Evolutionary conservation across 257 asterid species (phyloP).

Genomic region (Rhazya stricta): DNA sequence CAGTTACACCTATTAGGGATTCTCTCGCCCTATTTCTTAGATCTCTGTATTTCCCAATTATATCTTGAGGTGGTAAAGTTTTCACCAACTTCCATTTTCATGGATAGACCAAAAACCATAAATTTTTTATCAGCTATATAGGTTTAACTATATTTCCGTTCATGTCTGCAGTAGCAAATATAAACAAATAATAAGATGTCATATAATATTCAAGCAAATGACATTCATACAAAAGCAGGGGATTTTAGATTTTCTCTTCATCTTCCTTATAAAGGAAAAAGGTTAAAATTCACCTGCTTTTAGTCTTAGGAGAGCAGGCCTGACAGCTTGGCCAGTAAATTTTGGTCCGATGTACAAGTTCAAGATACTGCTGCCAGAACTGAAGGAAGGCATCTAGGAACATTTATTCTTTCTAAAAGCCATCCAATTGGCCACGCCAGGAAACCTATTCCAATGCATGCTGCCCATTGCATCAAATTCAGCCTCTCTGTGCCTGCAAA

Average conservation of each 20-base stretch:
- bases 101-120: neutral
- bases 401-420: conserved; percentile 16
- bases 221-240: neutral
- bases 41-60: too few species aligned
- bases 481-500: conserved; percentile 26
- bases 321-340: neutral
- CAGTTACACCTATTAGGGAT: neutral
- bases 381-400: conserved; percentile 3
- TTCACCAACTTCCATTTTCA: neutral
- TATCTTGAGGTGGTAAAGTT: neutral
- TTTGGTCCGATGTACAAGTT: neutral
- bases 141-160: too few species aligned
- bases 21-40: neutral
- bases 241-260: too few species aligned
- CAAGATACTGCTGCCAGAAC: neutral
- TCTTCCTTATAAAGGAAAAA: too few species aligned
- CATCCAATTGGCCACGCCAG: conserved; percentile 27
- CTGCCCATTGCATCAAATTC: conserved; percentile 28
- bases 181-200: neutral
- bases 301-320: too few species aligned
- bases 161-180: neutral
- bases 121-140: too few species aligned
- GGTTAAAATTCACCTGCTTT: too few species aligned
- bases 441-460: conserved; percentile 21
- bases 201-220: neutral